phyloP scores from a whole-genome alignment of 2,329 filamentous ascomycete species.

The Ophiostoma pallidulum region DNA sequence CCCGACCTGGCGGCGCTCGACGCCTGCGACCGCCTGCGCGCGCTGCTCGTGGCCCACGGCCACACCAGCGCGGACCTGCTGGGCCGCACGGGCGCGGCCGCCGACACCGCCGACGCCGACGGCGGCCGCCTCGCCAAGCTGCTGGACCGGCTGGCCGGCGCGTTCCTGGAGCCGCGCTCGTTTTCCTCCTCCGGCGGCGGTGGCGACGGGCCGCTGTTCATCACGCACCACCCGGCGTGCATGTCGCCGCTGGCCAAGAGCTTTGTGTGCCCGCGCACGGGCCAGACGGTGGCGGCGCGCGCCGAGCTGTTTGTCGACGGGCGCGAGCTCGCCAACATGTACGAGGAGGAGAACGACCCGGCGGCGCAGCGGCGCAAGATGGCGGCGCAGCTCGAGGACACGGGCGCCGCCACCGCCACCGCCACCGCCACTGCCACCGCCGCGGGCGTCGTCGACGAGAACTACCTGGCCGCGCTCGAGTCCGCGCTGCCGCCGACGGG shows the following conservation, averaged over 20 bases:
- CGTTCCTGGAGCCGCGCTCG: conserved; percentile 62
- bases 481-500: conserved; percentile 91
- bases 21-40: conserved; percentile 49
- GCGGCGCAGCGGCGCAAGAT: conserved; percentile 81
- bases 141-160: conserved; percentile 68
- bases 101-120: conserved; percentile 52
- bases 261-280: conserved; percentile 57
- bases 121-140: conserved; percentile 53
- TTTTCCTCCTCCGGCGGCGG: conserved; percentile 41
- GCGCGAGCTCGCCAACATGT: conserved; percentile 87
- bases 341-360: conserved; percentile 95
- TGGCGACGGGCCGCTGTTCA: conserved; percentile 58
- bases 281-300: conserved; percentile 68
- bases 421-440: no score
- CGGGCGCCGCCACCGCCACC: conserved; percentile 37
- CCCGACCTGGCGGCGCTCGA: conserved; percentile 50
- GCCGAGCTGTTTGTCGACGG: conserved; percentile 76
- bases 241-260: conserved; percentile 90
- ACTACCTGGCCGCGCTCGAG: conserved; percentile 74
- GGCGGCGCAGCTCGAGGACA: conserved; percentile 40
- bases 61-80: conserved; percentile 28
- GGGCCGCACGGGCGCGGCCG: conserved; percentile 43
- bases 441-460: conserved; percentile 73
- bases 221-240: conserved; percentile 79
- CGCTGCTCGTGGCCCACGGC: conserved; percentile 21